Conservation (phyloP, 495 filamentous ascomycete species). For the Diplogelasinospora grovesii region DNA sequence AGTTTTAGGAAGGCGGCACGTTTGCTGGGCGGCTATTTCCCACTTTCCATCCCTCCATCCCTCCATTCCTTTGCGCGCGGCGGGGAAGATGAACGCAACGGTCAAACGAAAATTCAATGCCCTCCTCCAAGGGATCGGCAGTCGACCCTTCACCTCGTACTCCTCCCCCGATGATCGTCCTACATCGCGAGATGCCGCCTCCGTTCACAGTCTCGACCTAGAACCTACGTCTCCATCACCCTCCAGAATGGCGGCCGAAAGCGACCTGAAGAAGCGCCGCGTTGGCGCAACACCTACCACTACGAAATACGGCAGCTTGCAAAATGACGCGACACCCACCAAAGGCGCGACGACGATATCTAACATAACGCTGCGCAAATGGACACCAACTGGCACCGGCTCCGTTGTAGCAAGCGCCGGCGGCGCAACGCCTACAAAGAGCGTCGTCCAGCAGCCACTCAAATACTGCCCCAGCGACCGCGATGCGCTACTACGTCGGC, state of each 20-base stretch:
- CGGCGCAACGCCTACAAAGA: background rate
- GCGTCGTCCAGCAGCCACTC: slow-evolving; percentile 5
- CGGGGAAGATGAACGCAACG: slow-evolving; percentile 49
- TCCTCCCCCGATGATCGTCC: slow-evolving; percentile 7
- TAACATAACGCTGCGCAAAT: slow-evolving; percentile 38
- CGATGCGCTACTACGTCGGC: slow-evolving; percentile 68
- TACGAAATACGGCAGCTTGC: slow-evolving; percentile 12
- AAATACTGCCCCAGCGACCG: slow-evolving; percentile 78
- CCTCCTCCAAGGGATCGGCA: slow-evolving; percentile 46
- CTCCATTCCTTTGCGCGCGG: too few species aligned
- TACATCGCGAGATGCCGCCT: background rate
- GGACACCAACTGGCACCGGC: slow-evolving; percentile 14
- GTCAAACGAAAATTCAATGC: slow-evolving; percentile 54
- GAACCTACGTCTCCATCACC: slow-evolving; percentile 15
- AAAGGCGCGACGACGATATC: slow-evolving; percentile 28
- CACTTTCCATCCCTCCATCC: slow-evolving; percentile 1
- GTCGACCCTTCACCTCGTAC: slow-evolving; percentile 16
- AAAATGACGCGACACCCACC: slow-evolving; percentile 5
- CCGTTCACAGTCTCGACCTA: slow-evolving; percentile 15
- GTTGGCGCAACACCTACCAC: slow-evolving; percentile 25
- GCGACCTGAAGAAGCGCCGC: slow-evolving; percentile 43
- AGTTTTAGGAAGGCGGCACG: too few species aligned
- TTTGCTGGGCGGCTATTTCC: too few species aligned
- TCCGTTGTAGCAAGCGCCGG: slow-evolving; percentile 1
- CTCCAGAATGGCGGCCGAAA: slow-evolving; percentile 16